A percentile compares a stretch with the other conserved stretches of the same genome.
phyloP scores from a whole-genome alignment of 352 stramenopile species.

The Phytophthora pinifolia region DNA sequence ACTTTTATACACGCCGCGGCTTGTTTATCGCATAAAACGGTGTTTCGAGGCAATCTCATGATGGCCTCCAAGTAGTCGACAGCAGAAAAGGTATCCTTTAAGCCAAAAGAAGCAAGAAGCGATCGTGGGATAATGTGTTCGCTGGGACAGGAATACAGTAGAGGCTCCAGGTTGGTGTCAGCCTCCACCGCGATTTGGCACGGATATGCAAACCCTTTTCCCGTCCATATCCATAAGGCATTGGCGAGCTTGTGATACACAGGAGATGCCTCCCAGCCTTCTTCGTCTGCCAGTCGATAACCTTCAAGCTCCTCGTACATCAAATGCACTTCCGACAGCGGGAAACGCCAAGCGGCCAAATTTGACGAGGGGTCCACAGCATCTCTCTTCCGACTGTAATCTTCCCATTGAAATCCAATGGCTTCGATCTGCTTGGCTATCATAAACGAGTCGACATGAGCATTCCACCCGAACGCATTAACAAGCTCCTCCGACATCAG shows the following conservation, averaged over 20 bases:
- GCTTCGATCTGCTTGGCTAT: slow-evolving; percentile 56
- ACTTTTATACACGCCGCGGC: slow-evolving; percentile 48
- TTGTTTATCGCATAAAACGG: slow-evolving; percentile 29
- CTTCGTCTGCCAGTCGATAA: slow-evolving; percentile 28
- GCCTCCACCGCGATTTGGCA: slow-evolving; percentile 54
- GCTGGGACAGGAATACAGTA: slow-evolving; percentile 59
- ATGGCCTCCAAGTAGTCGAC: slow-evolving; percentile 63
- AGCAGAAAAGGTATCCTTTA: slow-evolving; percentile 51
- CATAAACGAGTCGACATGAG: slow-evolving; percentile 38
- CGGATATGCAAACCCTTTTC: slow-evolving; percentile 50
- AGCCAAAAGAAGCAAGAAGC: slow-evolving; percentile 52
- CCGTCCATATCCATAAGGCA: slow-evolving; percentile 72
- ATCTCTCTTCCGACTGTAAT: slow-evolving; percentile 17
- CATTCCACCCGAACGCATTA: slow-evolving; percentile 58
- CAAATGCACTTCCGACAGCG: slow-evolving; percentile 46
- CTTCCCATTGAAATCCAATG: slow-evolving; percentile 40
- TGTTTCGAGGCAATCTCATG: slow-evolving; percentile 37
- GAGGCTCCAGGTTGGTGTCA: slow-evolving; percentile 48
- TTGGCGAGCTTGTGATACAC: slow-evolving; percentile 44
- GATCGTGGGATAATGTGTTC: slow-evolving; percentile 58
- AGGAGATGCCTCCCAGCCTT: slow-evolving; percentile 26
- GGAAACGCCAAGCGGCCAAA: slow-evolving; percentile 27
- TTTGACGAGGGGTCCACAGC: background rate
- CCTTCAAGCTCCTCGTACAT: slow-evolving; percentile 65
- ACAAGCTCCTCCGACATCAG: slow-evolving; percentile 54